Evolutionary conservation across 768 basidiomycete genomes (phyloP).

Genomic region (Gymnopilus dilepis): DNA sequence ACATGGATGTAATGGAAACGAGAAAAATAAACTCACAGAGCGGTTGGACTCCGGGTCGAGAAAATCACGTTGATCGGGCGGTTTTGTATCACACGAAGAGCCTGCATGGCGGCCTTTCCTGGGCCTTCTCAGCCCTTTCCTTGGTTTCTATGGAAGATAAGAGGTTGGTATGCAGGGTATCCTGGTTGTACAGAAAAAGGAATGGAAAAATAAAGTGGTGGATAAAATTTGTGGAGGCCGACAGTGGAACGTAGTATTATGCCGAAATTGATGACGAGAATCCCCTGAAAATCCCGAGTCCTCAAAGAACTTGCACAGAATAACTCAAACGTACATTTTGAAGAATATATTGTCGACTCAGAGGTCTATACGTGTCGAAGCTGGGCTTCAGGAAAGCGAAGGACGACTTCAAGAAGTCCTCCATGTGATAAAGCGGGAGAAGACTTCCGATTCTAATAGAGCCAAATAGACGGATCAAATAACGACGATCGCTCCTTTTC

Average conservation of each 20-base stretch:
- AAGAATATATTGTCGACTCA: too few species aligned
- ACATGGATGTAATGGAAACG: not conserved
- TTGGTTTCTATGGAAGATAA: not conserved
- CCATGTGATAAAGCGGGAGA: not conserved
- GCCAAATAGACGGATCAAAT: not conserved
- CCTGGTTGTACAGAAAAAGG: not conserved
- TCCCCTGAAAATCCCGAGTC: not conserved
- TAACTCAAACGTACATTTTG: too few species aligned
- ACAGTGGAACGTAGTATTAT: not conserved
- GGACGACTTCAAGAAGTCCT: too few species aligned
- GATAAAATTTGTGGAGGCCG: slow-evolving; percentile 1
- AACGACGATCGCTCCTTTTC: too few species aligned
- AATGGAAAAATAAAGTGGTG: not conserved
- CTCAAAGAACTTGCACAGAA: too few species aligned
- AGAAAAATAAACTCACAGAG: not conserved
- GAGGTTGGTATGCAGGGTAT: not conserved
- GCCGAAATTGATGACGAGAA: not conserved
- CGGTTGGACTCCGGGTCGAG: not conserved
- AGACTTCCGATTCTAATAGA: not conserved
- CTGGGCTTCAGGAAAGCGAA: too few species aligned
- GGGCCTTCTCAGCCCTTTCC: not conserved
- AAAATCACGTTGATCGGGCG: not conserved
- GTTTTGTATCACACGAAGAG: not conserved
- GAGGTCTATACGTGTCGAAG: too few species aligned
- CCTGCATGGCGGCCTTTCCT: not conserved